phyloP scores from a whole-genome alignment of 75 land plant species.

The Sequoiadendron giganteum region DNA sequence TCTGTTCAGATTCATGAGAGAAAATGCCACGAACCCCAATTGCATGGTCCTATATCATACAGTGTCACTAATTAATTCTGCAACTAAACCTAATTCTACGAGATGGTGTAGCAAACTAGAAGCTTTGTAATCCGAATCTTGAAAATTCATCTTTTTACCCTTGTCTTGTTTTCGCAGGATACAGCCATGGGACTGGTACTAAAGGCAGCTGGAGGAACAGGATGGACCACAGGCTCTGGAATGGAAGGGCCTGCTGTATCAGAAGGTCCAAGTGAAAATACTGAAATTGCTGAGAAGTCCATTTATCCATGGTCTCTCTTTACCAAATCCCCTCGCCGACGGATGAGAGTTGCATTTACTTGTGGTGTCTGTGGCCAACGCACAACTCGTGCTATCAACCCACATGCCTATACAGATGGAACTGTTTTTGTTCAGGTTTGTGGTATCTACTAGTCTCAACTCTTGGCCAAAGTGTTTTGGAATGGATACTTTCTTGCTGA shows the following conservation, averaged over 20 bases:
- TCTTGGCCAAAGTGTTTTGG: background rate
- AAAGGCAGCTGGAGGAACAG: conserved; percentile 75
- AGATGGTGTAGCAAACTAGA: background rate
- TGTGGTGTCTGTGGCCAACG: conserved; percentile 93
- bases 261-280: conserved; percentile 17
- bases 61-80: background rate
- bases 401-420: conserved; percentile 98
- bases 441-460: background rate
- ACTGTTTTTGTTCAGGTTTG: conserved; percentile 97
- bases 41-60: background rate
- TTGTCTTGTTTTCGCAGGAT: conserved; percentile 45
- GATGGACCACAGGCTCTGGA: conserved; percentile 97
- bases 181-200: conserved; percentile 92
- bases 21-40: background rate
- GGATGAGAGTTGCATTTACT: conserved; percentile 95
- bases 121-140: background rate
- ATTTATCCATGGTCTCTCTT: conserved; percentile 78
- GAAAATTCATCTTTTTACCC: background rate
- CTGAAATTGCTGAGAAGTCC: conserved; percentile 27
- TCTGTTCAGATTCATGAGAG: background rate
- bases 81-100: background rate
- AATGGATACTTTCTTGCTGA: background rate
- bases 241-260: conserved; percentile 86
- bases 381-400: conserved; percentile 95
- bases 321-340: conserved; percentile 87